Evolutionary conservation across 1,139 yeast genomes (phyloP), one percentile per base, ranked within the genome.

Genomic region (Blastobotrys indianensis): DNA sequence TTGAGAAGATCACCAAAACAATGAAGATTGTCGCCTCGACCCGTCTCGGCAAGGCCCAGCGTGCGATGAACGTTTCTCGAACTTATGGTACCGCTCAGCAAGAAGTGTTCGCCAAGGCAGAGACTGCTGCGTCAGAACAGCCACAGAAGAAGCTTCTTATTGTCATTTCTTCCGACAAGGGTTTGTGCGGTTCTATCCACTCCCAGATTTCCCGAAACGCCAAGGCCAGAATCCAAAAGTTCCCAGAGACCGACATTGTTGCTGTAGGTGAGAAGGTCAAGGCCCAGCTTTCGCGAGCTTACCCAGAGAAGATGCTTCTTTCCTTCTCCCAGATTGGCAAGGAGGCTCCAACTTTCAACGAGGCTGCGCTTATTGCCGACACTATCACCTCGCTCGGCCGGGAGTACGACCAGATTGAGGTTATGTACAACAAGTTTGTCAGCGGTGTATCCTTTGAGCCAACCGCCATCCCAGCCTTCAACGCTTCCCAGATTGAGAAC

Each of bases 21-120:
- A 92, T 92, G 98, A 92, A 90, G 78, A 84, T 94, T 72, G 98
- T 92, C 63, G 98, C 98, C 45, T 90, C 97, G 40, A 92, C 98
- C 61, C 86, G 97, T 76, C 80, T 92, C 69, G 79, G 80, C 69
- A 88, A 86, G 74, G 98, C 98, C 52, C 96, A 90, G 73, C 85
- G 84, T 68, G 95, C 97, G 57, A 92, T 90, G 92, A 75, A 77
- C 59, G 79, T 87, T 47, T 85, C 97, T 43, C 82, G 95, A 69
- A 82, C 80, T 53, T 90, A 86, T 77, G 83, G 85, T 67, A 76
- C 77, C 62, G 79, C 92, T 52, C 95, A 87, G 66, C 61, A 76
- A 55, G 90, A 85, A 66, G 86, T 92, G 62, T 85, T 75, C 71
- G 73, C 77, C 60, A 80, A 83, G 66, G 83, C 96, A 53, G 95